Evolutionary conservation across 805 yeast species (phyloP).

Genomic region (Candida silvicultrix): DNA sequence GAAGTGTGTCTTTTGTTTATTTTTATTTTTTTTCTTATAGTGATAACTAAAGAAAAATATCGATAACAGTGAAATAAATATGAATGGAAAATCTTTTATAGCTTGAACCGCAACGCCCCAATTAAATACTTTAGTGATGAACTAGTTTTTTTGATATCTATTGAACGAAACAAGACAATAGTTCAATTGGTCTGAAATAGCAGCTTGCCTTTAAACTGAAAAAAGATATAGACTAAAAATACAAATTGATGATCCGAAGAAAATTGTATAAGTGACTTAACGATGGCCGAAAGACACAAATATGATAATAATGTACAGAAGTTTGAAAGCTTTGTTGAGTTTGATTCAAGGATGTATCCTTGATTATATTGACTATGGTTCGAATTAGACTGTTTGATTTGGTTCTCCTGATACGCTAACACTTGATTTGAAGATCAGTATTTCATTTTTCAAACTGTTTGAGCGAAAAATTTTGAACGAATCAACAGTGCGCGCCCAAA

Average conservation of each 20-base stretch:
- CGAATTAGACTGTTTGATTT: too few relatives aligned
- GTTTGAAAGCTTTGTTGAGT: not conserved
- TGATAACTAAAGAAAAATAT: too few relatives aligned
- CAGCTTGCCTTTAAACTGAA: not conserved
- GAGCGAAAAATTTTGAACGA: not conserved
- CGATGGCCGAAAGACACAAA: not conserved
- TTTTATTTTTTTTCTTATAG: too few relatives aligned
- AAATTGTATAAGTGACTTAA: not conserved
- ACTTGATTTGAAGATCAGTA: not conserved
- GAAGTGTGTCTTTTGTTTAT: too few relatives aligned
- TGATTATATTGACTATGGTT: too few relatives aligned
- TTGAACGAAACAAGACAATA: not conserved
- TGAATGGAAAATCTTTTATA: not conserved
- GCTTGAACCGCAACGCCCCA: too few relatives aligned
- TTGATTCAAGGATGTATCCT: not conserved
- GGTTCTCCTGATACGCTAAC: not conserved
- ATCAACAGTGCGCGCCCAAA: slow-evolving; percentile 1
- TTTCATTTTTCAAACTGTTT: not conserved
- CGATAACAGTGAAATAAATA: not conserved
- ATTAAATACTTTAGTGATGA: not conserved
- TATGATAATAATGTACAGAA: not conserved
- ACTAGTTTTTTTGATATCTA: not conserved
- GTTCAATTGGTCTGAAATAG: not conserved
- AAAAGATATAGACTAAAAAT: not conserved
- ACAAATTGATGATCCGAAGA: not conserved